These are phyloP conservation scores for Chaetomiaceae sp. DNA, from an alignment of 2,329 filamentous ascomycete species.

Conservation along the genomic window DNA sequence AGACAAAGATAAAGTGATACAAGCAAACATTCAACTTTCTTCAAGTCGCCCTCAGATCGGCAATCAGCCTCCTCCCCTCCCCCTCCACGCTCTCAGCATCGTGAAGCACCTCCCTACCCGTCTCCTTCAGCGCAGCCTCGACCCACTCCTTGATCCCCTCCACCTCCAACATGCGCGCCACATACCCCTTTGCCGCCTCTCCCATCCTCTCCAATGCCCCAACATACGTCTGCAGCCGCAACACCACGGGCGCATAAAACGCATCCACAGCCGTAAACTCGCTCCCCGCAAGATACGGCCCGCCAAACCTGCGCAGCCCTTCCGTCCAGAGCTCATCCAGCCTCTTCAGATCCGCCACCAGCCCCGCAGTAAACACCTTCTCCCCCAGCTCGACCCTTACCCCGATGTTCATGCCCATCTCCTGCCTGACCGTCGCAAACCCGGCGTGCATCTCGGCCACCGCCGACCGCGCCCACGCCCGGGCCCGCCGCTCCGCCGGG, in stretches of 20 bases:
- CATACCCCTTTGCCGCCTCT: constrained; percentile 31
- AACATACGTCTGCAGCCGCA: constrained; percentile 36
- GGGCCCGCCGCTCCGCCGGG: constrained; percentile 36
- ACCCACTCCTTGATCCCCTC: constrained; percentile 37
- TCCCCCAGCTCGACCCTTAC: constrained; percentile 33
- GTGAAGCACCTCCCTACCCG: constrained; percentile 34
- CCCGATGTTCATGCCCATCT: constrained; percentile 41
- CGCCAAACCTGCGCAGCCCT: constrained; percentile 37
- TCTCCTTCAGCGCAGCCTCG: constrained; percentile 34
- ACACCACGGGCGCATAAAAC: constrained; percentile 40
- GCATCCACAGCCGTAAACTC: constrained; percentile 38
- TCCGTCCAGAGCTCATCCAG: constrained; percentile 36
- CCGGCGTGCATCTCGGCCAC: constrained; percentile 45
- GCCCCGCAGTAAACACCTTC: constrained; percentile 22
- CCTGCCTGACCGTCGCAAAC: constrained; percentile 37
- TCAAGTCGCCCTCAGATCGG: constrained; percentile 17
- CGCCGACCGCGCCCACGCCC: constrained; percentile 41
- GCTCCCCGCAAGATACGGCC: constrained; percentile 37
- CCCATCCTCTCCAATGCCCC: constrained; percentile 26
- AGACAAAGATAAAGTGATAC: no score
- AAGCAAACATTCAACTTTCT: no score
- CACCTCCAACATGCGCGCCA: constrained; percentile 32
- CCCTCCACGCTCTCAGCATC: constrained; percentile 35
- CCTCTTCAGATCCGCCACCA: constrained; percentile 35
- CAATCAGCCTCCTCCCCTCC: constrained; percentile 24